A percentile compares a stretch with the other conserved stretches of the same genome.
Conservation (phyloP, 495 filamentous ascomycete genomes). For the Xylaria scruposa region DNA sequence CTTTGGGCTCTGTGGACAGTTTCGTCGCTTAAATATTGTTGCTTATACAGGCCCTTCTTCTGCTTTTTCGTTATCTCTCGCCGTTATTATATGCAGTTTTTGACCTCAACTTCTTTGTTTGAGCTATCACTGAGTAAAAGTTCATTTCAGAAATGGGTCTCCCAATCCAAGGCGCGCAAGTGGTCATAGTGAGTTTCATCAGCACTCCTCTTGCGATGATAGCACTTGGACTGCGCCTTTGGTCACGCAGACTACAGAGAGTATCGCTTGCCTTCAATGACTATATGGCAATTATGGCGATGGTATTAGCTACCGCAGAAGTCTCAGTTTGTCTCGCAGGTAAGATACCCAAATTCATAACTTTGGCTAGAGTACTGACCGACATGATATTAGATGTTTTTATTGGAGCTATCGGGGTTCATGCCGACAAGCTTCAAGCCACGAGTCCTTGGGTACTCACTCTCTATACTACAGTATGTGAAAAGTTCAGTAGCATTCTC, state of each 20-base stretch:
- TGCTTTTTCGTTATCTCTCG: too few relatives aligned
- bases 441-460: background rate
- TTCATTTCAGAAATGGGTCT: background rate
- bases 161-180: background rate
- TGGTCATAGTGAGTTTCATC: background rate
- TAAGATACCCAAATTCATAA: background rate
- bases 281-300: slow-evolving; percentile 7
- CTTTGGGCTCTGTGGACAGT: too few relatives aligned
- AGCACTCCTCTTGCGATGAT: background rate
- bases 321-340: background rate
- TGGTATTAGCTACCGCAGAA: background rate
- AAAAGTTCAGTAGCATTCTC: background rate
- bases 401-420: background rate
- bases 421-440: background rate
- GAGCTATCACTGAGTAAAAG: too few relatives aligned
- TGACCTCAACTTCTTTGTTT: too few relatives aligned
- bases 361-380: background rate
- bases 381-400: background rate
- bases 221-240: slow-evolving; percentile 21
- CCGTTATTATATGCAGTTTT: too few relatives aligned
- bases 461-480: background rate
- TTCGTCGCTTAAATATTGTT: too few relatives aligned
- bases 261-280: slow-evolving; percentile 1
- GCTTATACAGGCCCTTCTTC: too few relatives aligned
- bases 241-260: background rate